Evolutionary conservation across 192 early-diverging fungal species (phyloP), one percentile per base, ranked within the genome.

Genomic region (Coemansia sp.): DNA sequence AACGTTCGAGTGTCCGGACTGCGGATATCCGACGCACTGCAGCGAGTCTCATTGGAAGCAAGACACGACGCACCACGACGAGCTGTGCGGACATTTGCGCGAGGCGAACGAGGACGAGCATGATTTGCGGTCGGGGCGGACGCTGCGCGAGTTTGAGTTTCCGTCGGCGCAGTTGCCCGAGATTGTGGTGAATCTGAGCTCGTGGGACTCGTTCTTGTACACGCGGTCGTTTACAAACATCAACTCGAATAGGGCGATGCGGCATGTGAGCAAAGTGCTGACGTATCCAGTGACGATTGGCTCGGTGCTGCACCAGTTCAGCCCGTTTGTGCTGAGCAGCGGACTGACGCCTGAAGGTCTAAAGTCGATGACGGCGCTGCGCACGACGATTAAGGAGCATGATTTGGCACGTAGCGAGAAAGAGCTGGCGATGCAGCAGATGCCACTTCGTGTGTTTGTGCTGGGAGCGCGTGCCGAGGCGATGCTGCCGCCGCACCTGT

Each of bases 11-110:
- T 92, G 90, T 64, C 87, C 88, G 14, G 83, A 85, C 58, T 92
- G 90, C 70, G 90, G 90, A 37, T 90, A 87, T 60, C 90, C 90
- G 47, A 92, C 88, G 25, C 88, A 92, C 67, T 92, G 90, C 66
- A 82, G 82, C 61, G 73, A 83, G 48, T 74, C 85, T 65, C 90
- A 92, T 69, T 90, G 88, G 83, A 56, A 67, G 20, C 69, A 74
- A 57, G 89, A 84, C 50, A 82, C 72, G 48, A 68, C 66, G 31
- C 76, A 85, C 24, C 84, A 87, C 68, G 68, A 70, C 23, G 74
- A 88, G 65, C 60, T 83, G 28, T 90, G 90, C 69, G 61, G 61
- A 10, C 72, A 76, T 15, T 71, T 92, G 49, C 80, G 86, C 52
- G 86, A 90, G 74, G 80, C 83, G 42, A 90, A 89, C 70, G 85